Percentiles rank a stretch among this genome's conserved stretches.
Conservation (phyloP, 805 yeast species). For the Helenozyma rhizophorensis region DNA sequence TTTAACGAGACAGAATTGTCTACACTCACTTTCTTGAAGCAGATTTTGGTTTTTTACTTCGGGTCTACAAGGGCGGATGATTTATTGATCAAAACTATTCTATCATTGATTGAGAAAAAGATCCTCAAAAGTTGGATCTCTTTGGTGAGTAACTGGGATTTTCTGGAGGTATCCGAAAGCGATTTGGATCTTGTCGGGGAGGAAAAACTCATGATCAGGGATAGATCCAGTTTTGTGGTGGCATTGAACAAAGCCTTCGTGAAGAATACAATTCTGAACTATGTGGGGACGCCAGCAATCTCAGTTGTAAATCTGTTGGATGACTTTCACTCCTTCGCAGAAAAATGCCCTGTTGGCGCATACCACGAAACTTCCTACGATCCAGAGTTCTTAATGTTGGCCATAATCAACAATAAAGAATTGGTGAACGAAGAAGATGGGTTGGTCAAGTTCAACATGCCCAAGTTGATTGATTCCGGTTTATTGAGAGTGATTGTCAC, state of each 20-base stretch:
- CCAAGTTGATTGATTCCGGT: constrained; percentile 52
- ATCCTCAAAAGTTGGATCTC: constrained; percentile 61
- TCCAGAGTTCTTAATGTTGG: constrained; percentile 61
- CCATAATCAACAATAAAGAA: constrained; percentile 62
- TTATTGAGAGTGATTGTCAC: constrained; percentile 49
- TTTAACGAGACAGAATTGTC: constrained; percentile 45
- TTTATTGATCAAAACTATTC: constrained; percentile 49
- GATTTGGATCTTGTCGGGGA: constrained; percentile 47
- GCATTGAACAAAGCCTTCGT: constrained; percentile 48
- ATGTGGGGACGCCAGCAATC: not conserved
- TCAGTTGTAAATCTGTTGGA: not conserved
- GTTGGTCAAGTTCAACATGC: constrained; percentile 44
- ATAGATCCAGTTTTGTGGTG: constrained; percentile 44
- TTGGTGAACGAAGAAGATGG: constrained; percentile 35
- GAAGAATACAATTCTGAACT: constrained; percentile 38
- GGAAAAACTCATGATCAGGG: constrained; percentile 43
- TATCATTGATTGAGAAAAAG: constrained; percentile 55
- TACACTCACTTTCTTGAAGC: constrained; percentile 43
- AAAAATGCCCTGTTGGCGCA: constrained; percentile 3
- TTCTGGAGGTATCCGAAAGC: constrained; percentile 35
- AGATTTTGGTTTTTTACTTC: constrained; percentile 46
- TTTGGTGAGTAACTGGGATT: constrained; percentile 62
- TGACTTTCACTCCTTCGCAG: constrained; percentile 5
- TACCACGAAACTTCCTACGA: constrained; percentile 48
- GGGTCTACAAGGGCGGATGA: constrained; percentile 66